phyloP scores from a whole-genome alignment of 176 grass and related monocot genomes.

The Lolium perenne region DNA sequence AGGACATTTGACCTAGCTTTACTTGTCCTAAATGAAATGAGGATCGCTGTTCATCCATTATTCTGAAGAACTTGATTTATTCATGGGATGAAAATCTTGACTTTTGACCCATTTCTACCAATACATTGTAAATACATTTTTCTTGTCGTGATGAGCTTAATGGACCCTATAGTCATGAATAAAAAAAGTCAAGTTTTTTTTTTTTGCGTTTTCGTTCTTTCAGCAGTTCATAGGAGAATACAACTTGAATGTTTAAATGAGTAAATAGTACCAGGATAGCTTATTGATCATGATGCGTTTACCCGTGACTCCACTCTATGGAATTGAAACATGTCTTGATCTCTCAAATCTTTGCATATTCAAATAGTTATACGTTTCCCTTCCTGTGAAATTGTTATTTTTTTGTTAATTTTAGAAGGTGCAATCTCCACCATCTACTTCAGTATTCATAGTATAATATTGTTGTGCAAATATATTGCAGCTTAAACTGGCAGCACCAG shows the following conservation, averaged over 20 bases:
- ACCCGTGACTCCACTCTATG: background rate
- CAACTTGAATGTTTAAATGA: conserved; percentile 1
- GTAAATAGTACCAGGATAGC: background rate
- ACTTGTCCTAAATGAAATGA: background rate
- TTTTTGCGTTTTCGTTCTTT: conserved; percentile 7
- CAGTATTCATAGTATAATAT: background rate
- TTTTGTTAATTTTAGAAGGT: background rate
- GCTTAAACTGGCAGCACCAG: conserved; percentile 99
- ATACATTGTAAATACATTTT: conserved; percentile 5
- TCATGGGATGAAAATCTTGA: conserved; percentile 8
- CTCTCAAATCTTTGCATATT: conserved; percentile 13
- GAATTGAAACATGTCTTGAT: background rate
- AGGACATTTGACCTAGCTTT: background rate
- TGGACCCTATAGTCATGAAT: background rate
- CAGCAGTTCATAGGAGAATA: background rate
- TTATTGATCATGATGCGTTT: background rate
- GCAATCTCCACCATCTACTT: background rate
- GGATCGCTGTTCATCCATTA: background rate
- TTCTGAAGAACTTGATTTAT: background rate
- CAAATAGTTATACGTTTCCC: conserved; percentile 23
- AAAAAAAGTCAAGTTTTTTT: background rate
- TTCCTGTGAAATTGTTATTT: background rate
- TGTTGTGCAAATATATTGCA: conserved; percentile 55
- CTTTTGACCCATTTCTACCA: background rate
- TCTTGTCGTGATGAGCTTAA: background rate